Conservation (phyloP, 495 filamentous ascomycete species). For the Trichocladium uniseriatum region DNA sequence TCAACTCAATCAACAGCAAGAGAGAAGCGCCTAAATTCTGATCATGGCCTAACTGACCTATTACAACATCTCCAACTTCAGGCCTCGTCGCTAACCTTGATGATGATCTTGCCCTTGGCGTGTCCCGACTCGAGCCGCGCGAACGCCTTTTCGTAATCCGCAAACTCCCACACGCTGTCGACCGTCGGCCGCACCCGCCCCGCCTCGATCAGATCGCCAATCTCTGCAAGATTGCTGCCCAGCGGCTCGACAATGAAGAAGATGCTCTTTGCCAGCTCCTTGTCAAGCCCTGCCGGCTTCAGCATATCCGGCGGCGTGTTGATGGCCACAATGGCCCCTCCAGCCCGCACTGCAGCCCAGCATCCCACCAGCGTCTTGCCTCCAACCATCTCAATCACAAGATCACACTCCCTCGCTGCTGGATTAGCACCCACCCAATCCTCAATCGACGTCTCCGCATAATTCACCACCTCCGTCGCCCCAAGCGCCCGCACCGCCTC, state of each 20-base stretch:
- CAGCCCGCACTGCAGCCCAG: slow-evolving; percentile 50
- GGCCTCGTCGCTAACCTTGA: slow-evolving; percentile 31
- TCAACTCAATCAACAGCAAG: slow-evolving; percentile 7
- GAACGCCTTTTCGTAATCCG: slow-evolving; percentile 54
- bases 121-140: slow-evolving; percentile 52
- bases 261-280: slow-evolving; percentile 26
- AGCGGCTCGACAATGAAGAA: slow-evolving; percentile 47
- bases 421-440: slow-evolving; percentile 42
- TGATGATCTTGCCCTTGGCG: slow-evolving; percentile 60
- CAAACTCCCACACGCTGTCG: slow-evolving; percentile 52
- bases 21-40: neutral
- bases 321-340: slow-evolving; percentile 39
- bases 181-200: slow-evolving; percentile 53
- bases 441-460: slow-evolving; percentile 40
- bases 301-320: slow-evolving; percentile 37
- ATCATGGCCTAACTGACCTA: neutral
- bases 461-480: slow-evolving; percentile 62
- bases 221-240: slow-evolving; percentile 50
- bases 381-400: slow-evolving; percentile 58
- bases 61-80: slow-evolving; percentile 17
- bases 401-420: slow-evolving; percentile 41
- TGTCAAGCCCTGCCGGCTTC: slow-evolving; percentile 28
- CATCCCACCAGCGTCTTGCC: slow-evolving; percentile 38
- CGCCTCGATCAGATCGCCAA: slow-evolving; percentile 51
- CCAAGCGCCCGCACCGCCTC: slow-evolving; percentile 49